phyloP scores from a whole-genome alignment of 2,329 filamentous ascomycete species.

The Colletotrichum eremochloae region DNA sequence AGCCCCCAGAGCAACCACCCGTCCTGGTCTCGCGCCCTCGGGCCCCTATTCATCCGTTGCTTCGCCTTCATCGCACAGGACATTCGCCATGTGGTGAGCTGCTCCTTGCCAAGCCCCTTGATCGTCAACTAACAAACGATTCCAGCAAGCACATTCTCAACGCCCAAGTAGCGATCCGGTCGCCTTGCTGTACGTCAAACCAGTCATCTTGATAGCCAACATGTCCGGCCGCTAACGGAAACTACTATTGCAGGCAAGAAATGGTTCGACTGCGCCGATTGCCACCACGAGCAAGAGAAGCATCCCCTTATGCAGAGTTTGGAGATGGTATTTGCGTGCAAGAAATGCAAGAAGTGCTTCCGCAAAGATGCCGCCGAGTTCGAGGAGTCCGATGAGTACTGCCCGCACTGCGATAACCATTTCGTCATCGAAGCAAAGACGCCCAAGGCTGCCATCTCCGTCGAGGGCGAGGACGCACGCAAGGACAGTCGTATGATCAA shows the following conservation, averaged over 20 bases:
- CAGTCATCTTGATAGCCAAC: slow-evolving; percentile 20
- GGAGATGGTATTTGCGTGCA: slow-evolving; percentile 97
- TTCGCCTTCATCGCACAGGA: neutral
- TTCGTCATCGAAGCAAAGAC: slow-evolving; percentile 92
- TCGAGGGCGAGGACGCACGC: slow-evolving; percentile 92
- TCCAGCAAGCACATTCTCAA: slow-evolving; percentile 96
- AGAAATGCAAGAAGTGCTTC: slow-evolving; percentile 99
- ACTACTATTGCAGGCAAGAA: slow-evolving; percentile 75
- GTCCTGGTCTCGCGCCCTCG: neutral
- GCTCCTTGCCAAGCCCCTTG: neutral
- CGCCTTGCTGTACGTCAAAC: slow-evolving; percentile 84
- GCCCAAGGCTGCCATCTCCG: slow-evolving; percentile 83
- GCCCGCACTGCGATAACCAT: slow-evolving; percentile 99
- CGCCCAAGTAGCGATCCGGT: slow-evolving; percentile 95
- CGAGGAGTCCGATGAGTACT: slow-evolving; percentile 98
- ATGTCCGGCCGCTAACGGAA: slow-evolving; percentile 13
- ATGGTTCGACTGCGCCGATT: slow-evolving; percentile 99
- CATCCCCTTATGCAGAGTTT: slow-evolving; percentile 82
- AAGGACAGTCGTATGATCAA: slow-evolving; percentile 92
- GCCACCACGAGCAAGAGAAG: slow-evolving; percentile 84
- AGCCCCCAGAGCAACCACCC: neutral
- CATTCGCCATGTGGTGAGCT: slow-evolving; percentile 54
- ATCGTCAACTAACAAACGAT: slow-evolving; percentile 23
- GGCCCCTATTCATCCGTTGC: too few relatives aligned
- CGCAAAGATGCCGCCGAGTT: slow-evolving; percentile 93